Percentiles rank a stretch among this genome's conserved stretches.
Evolutionary conservation across 2,329 filamentous ascomycete genomes (phyloP).

Genomic region (Aureobasidium vineae): DNA sequence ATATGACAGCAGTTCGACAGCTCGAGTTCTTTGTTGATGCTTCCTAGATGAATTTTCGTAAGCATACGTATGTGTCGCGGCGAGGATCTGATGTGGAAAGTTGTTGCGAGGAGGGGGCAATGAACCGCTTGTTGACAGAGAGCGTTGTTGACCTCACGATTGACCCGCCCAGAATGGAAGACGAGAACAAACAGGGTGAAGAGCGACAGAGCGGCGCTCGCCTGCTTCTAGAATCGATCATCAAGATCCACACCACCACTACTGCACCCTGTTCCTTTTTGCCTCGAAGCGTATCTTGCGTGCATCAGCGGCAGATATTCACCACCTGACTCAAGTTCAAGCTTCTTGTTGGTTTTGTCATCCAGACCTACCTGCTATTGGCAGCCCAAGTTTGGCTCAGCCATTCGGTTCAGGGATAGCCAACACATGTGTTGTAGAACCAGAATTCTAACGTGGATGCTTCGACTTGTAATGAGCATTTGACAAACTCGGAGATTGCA

Average conservation of each 20-base stretch:
- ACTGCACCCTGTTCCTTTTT: not conserved
- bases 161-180: not conserved
- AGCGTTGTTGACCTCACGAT: slow-evolving; percentile 7
- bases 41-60: too few species aligned
- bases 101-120: too few species aligned
- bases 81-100: too few species aligned
- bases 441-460: not conserved
- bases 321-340: slow-evolving; percentile 21
- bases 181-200: slow-evolving; percentile 3
- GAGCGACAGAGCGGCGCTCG: slow-evolving; percentile 14
- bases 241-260: slow-evolving; percentile 1
- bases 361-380: not conserved
- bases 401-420: not conserved
- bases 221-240: slow-evolving; percentile 23
- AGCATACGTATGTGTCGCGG: too few species aligned
- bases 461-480: not conserved
- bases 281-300: not conserved
- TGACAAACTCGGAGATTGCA: not conserved
- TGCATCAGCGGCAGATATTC: slow-evolving; percentile 9
- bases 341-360: slow-evolving; percentile 3
- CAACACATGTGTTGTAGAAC: slow-evolving; percentile 3
- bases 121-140: too few species aligned
- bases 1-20: too few species aligned
- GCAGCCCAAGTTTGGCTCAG: slow-evolving; percentile 5
- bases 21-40: too few species aligned